Evolutionary conservation across 352 stramenopile species (phyloP).

Genomic region (Phytophthora pluvialis): DNA sequence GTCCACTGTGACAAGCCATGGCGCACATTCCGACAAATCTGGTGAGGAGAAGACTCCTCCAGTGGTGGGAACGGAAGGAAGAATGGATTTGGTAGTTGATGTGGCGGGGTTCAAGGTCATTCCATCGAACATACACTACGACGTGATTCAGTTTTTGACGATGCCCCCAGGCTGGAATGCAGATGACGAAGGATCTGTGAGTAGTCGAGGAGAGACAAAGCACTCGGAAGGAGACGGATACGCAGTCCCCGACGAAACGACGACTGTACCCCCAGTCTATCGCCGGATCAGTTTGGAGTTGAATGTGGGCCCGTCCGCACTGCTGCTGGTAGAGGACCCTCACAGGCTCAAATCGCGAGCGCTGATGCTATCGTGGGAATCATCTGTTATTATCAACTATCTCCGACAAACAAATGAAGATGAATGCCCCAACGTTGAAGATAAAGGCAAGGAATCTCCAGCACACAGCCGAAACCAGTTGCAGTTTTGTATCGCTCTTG

Average conservation of each 20-base stretch:
- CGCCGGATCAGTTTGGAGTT: constrained; percentile 61
- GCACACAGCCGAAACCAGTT: constrained; percentile 57
- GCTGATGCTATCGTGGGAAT: constrained; percentile 86
- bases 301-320: constrained; percentile 64
- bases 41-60: constrained; percentile 19
- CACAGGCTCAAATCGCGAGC: constrained; percentile 72
- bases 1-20: constrained; percentile 33
- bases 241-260: constrained; percentile 9
- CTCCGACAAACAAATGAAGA: constrained; percentile 54
- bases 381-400: constrained; percentile 66
- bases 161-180: constrained; percentile 24
- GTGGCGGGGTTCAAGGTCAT: constrained; percentile 81
- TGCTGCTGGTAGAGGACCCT: constrained; percentile 81
- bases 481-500: constrained; percentile 61
- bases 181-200: constrained; percentile 33
- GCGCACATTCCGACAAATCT: constrained; percentile 19
- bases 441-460: constrained; percentile 23
- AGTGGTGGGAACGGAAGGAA: constrained; percentile 39
- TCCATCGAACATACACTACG: constrained; percentile 84
- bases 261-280: constrained; percentile 35
- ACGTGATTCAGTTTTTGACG: constrained; percentile 78
- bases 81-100: constrained; percentile 75
- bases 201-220: constrained; percentile 22
- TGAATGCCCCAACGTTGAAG: constrained; percentile 28
- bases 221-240: constrained; percentile 14